These are phyloP conservation scores for Penicillium daleae DNA, from an alignment of 495 filamentous ascomycete species.

Conservation along the genomic window DNA sequence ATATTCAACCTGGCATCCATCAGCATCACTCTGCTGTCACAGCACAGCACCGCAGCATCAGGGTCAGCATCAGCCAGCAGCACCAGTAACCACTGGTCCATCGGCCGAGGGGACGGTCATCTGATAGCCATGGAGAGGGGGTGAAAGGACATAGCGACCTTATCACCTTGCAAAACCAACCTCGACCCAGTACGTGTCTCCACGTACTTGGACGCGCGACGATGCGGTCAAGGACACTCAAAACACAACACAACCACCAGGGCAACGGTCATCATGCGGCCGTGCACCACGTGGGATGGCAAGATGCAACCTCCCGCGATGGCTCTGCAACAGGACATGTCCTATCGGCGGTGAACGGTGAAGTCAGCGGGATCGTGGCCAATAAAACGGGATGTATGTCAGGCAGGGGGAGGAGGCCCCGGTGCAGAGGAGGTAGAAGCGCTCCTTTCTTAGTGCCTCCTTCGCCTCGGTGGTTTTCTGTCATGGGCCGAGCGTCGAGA, in stretches of 20 bases:
- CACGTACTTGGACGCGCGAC: constrained; percentile 10
- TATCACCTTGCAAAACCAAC: not conserved
- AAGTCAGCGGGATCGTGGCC: not conserved
- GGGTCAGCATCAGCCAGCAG: not conserved
- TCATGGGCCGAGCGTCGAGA: constrained; percentile 4
- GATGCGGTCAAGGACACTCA: constrained; percentile 13
- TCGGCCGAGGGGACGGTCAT: constrained; percentile 6
- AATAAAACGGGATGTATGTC: not conserved
- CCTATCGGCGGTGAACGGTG: constrained; percentile 18
- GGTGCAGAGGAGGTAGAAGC: not conserved
- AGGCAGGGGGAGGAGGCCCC: not conserved
- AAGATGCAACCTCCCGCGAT: constrained; percentile 20
- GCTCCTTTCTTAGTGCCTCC: not conserved
- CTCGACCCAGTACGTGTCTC: constrained; percentile 14
- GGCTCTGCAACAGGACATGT: not conserved
- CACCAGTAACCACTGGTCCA: not conserved
- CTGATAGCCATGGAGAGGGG: constrained; percentile 5
- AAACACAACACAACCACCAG: not conserved
- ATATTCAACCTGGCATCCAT: not conserved
- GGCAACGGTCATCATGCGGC: constrained; percentile 18
- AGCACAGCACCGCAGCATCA: not conserved
- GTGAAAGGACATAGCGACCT: not conserved
- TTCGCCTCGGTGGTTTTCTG: not conserved
- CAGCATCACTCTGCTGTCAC: not conserved
- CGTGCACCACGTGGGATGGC: constrained; percentile 20